These are phyloP conservation scores for Platanthera zijinensis DNA, from an alignment of 106 monocot genomes.

Conservation along the genomic window DNA sequence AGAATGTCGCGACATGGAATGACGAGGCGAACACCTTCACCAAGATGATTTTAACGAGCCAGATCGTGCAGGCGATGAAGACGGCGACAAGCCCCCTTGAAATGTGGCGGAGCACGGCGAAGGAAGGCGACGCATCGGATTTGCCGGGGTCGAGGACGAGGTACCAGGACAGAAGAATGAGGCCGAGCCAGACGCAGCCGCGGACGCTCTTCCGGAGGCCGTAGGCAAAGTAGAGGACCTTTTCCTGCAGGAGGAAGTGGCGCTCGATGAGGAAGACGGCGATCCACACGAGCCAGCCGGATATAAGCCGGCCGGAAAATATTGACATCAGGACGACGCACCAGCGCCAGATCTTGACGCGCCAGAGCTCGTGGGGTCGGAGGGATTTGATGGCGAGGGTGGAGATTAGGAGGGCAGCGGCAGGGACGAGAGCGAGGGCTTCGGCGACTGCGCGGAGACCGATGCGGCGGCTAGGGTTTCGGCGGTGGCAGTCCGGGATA, in stretches of 20 bases:
- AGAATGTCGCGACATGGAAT: constrained; percentile 12
- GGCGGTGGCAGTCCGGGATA: background rate
- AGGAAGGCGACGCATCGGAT: background rate
- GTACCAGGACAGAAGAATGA: constrained; percentile 12
- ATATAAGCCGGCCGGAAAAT: constrained; percentile 47
- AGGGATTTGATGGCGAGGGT: constrained; percentile 16
- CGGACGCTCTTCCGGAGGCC: constrained; percentile 15
- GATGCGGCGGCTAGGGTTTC: background rate
- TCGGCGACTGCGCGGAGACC: background rate
- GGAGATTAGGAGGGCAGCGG: constrained; percentile 14
- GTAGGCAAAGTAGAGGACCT: constrained; percentile 15
- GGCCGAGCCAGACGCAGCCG: constrained; percentile 12
- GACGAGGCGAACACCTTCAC: constrained; percentile 14
- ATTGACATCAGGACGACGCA: constrained; percentile 28
- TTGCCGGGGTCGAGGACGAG: constrained; percentile 4
- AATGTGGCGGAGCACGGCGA: background rate
- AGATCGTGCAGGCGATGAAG: constrained; percentile 15
- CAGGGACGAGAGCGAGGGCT: background rate
- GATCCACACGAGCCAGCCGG: constrained; percentile 38
- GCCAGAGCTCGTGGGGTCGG: constrained; percentile 2
- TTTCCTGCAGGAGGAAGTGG: constrained; percentile 8
- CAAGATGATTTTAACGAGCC: constrained; percentile 9
- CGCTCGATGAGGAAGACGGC: constrained; percentile 31
- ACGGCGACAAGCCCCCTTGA: background rate
- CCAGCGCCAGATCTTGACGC: constrained; percentile 52